Percentiles rank a stretch among this genome's conserved stretches.
phyloP scores from a whole-genome alignment of 2,329 filamentous ascomycete genomes.

The Sporothrix humicola region DNA sequence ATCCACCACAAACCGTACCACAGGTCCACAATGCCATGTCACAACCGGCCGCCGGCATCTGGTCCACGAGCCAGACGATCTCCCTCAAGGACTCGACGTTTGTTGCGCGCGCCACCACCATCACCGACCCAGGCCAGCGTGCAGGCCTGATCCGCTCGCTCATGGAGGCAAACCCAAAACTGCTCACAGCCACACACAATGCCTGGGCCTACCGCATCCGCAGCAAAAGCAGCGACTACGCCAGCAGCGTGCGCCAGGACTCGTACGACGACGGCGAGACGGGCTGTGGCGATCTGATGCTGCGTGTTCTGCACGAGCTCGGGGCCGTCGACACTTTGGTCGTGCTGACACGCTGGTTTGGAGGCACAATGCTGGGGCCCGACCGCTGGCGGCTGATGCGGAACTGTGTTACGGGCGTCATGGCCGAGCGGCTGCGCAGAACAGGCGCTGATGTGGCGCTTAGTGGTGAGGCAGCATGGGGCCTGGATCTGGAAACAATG shows the following conservation, averaged over 20 bases:
- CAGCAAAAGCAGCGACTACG: conserved; percentile 20
- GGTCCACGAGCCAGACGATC: conserved; percentile 59
- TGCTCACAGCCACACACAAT: conserved; percentile 64
- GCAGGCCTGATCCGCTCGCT: conserved; percentile 54
- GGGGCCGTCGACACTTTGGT: conserved; percentile 59
- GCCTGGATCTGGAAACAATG: conserved; percentile 61
- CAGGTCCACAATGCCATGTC: conserved; percentile 32
- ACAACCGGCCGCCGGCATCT: conserved; percentile 43
- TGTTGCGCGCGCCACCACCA: conserved; percentile 57
- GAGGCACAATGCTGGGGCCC: conserved; percentile 64
- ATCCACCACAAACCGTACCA: conserved; percentile 30
- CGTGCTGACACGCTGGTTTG: conserved; percentile 67
- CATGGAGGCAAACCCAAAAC: conserved; percentile 54
- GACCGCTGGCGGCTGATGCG: conserved; percentile 69
- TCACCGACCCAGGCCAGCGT: conserved; percentile 51
- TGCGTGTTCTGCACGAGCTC: conserved; percentile 59
- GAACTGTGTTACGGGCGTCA: conserved; percentile 59
- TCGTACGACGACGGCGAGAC: conserved; percentile 67
- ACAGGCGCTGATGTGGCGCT: conserved; percentile 50
- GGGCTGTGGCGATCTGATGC: conserved; percentile 62
- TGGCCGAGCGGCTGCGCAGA: conserved; percentile 57
- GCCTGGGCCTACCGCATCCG: conserved; percentile 58
- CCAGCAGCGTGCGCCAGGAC: conserved; percentile 49
- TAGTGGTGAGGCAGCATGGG: conserved; percentile 65
- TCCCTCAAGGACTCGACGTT: conserved; percentile 62